These are phyloP conservation scores for Tetraselmis chui DNA, from an alignment of 139 green algal species.

Conservation along the genomic window DNA sequence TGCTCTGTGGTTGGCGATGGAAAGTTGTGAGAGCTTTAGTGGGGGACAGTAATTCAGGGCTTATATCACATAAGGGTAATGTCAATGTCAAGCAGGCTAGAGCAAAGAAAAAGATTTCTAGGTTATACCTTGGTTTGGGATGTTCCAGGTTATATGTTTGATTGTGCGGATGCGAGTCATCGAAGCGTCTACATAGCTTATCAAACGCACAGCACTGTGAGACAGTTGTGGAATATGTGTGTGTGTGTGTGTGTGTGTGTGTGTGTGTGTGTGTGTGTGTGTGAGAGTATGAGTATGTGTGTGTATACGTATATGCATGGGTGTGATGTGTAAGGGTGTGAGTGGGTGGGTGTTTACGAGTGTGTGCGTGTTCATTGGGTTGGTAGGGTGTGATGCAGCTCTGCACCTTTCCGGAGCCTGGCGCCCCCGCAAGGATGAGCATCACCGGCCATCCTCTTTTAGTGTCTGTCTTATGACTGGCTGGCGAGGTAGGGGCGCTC, in stretches of 20 bases:
- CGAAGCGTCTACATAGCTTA: background rate
- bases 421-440: background rate
- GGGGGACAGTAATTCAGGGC: background rate
- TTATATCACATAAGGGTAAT: background rate
- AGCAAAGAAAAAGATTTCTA: too few species aligned
- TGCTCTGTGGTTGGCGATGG: background rate
- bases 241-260: background rate
- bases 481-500: too few species aligned
- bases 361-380: too few species aligned
- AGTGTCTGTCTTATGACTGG: too few species aligned
- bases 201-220: background rate
- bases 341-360: background rate
- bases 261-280: background rate
- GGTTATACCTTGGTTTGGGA: too few species aligned
- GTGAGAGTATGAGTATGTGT: background rate
- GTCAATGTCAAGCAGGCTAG: too few species aligned
- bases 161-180: too few species aligned
- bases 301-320: background rate
- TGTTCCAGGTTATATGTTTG: background rate
- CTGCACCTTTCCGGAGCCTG: background rate
- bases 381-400: too few species aligned
- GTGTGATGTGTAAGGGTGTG: background rate
- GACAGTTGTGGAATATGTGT: background rate
- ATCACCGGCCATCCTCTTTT: background rate
- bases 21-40: background rate